Base-by-base conservation (phyloP, 768 basidiomycete genomes). In the Naganishia kalamii region DNA sequence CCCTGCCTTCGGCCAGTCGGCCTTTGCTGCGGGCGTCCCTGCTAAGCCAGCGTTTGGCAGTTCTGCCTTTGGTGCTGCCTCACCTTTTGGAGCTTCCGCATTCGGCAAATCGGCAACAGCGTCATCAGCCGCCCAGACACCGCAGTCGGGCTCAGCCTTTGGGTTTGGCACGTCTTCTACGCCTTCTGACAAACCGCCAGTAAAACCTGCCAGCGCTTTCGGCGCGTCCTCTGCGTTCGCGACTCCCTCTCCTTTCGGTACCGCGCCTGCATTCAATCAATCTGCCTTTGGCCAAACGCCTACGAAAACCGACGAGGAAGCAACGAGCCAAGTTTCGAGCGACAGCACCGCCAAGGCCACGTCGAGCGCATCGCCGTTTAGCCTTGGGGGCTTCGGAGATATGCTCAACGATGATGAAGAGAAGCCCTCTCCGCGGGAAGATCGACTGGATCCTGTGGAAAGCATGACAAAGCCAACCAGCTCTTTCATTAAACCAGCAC, bases 41-140 rank as follows among this genome's bases (percentile, higher is more conserved):
- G 32, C 35, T 27, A 61, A 61, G 29, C 51, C 77, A 44, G 60
- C 77, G 33, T 76, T 77, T 54, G 72, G 76, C 21, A 21, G 51
- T 32, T 70, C 79, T 41, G 71, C 72, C 25, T 67, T 78, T 50
- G 82, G 71, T 17, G 33, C 71, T 30, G 35, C 77, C 17, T 62
- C 68, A 15, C 62, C 70, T 11, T 70, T 70, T 30, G 69, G 69
- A 3, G n/a, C 41, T 11, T 48, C 54, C 35, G 52, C 54, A 50
- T 44, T 65, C 52, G 46, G 48, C 65, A 51, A 47, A 62, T 15
- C 62, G 13, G 61, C 69, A 4, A 49, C 48, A 6, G 60, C 60
- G 10, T 2, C 62, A 19, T 48, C 71, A 27, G 66, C 63, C 1
- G 68, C 69, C 15, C 15, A 61, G 13, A 47, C 46, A 54, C 33